Evolutionary conservation across 805 yeast species (phyloP).

Genomic region (Metahyphopichia silvanorum): DNA sequence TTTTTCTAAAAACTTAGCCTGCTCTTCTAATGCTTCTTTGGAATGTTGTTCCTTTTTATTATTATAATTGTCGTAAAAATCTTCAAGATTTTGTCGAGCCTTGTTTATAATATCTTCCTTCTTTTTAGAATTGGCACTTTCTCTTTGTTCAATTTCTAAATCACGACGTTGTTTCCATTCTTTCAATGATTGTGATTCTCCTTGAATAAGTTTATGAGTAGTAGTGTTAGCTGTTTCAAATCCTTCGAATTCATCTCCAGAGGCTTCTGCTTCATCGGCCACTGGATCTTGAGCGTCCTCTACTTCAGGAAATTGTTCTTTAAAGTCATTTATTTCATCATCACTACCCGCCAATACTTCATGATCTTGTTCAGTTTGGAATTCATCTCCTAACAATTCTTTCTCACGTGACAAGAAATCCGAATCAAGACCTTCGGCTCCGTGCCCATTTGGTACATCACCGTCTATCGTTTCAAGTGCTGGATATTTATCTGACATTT

Average conservation of each 20-base stretch:
- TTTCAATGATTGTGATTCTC: conserved; percentile 49
- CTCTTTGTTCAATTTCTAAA: conserved; percentile 76
- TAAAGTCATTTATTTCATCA: conserved; percentile 55
- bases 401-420: conserved; percentile 70
- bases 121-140: conserved; percentile 62
- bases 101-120: conserved; percentile 65
- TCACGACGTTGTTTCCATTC: conserved; percentile 85
- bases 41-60: conserved; percentile 71
- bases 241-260: conserved; percentile 43
- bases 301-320: conserved; percentile 63
- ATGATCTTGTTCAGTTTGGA: conserved; percentile 60
- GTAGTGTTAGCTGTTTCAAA: conserved; percentile 18
- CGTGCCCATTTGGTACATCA: conserved; percentile 25
- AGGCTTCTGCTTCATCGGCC: conserved; percentile 21
- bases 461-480: conserved; percentile 50
- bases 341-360: conserved; percentile 41
- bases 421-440: conserved; percentile 29
- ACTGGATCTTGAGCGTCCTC: conserved; percentile 21
- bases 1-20: conserved; percentile 65
- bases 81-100: conserved; percentile 83
- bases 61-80: conserved; percentile 88
- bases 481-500: conserved; percentile 76
- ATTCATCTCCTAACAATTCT: conserved; percentile 67
- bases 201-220: conserved; percentile 11
- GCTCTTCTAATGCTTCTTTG: conserved; percentile 62